These are phyloP conservation scores for Mycena sanguinolenta DNA, from an alignment of 768 basidiomycete genomes.

Conservation along the genomic window DNA sequence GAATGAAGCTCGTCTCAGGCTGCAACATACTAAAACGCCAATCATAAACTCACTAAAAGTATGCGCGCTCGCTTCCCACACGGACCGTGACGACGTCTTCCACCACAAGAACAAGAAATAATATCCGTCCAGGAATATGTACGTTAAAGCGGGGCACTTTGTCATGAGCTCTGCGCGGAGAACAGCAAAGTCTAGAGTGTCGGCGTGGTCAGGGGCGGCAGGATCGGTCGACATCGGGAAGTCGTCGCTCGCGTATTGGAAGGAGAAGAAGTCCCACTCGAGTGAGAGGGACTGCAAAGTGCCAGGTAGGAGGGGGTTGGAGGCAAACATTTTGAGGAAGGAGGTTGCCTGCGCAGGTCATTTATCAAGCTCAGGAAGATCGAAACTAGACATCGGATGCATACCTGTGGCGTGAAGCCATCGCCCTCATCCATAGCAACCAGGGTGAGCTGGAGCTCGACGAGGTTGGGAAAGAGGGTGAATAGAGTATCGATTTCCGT, in stretches of 20 bases:
- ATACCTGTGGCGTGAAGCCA: constrained; percentile 2
- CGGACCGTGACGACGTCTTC: no score
- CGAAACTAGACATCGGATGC: background rate
- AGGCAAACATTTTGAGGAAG: background rate
- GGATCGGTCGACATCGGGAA: background rate
- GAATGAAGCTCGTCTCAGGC: no score
- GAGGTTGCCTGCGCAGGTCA: background rate
- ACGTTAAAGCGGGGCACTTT: no score
- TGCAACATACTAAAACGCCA: no score
- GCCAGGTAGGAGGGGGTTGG: background rate
- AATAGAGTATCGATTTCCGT: background rate
- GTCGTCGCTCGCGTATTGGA: background rate
- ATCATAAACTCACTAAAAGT: no score
- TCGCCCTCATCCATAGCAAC: background rate
- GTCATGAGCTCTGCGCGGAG: background rate
- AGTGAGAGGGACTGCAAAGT: background rate
- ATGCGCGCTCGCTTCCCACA: no score
- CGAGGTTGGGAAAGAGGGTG: no score
- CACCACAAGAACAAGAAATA: background rate
- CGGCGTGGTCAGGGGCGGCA: background rate
- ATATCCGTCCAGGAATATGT: background rate
- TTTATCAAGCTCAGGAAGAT: background rate
- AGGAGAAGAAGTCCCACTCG: background rate
- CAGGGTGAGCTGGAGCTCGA: background rate
- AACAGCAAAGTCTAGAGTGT: background rate